Conservation (phyloP, 352 stramenopile genomes). For the Phytophthora tubulina region DNA sequence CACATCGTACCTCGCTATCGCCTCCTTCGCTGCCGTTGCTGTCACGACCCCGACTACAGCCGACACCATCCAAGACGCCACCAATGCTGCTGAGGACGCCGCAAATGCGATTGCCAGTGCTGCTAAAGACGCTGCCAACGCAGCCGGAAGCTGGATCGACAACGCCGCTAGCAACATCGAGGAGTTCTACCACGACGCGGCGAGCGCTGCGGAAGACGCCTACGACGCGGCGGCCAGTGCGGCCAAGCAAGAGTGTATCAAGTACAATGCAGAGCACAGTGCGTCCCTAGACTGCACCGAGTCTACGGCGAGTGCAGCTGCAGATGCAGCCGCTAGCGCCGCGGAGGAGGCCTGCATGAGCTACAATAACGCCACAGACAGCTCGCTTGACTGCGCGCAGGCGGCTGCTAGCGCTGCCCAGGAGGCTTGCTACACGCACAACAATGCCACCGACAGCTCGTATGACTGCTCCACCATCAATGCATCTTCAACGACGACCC, state of each 20-base stretch:
- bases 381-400: conserved; percentile 34
- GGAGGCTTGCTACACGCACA: conserved; percentile 36
- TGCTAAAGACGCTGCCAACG: conserved; percentile 26
- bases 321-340: conserved; percentile 24
- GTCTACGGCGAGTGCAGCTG: conserved; percentile 33
- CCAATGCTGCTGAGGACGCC: conserved; percentile 30
- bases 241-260: conserved; percentile 27
- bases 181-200: conserved; percentile 35
- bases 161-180: conserved; percentile 36
- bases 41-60: conserved; percentile 8
- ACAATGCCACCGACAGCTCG: conserved; percentile 34
- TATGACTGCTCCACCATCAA: conserved; percentile 32
- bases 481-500: conserved; percentile 3
- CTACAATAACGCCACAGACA: conserved; percentile 36
- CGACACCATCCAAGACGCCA: conserved; percentile 36
- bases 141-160: conserved; percentile 33
- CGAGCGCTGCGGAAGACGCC: conserved; percentile 29
- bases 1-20: conserved; percentile 25
- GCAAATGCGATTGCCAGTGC: conserved; percentile 27
- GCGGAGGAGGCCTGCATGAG: conserved; percentile 25
- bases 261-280: conserved; percentile 34
- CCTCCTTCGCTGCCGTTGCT: conserved; percentile 19
- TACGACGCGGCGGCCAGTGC: conserved; percentile 30
- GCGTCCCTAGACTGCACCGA: conserved; percentile 26
- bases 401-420: conserved; percentile 23